Conservation (phyloP, 208 protist species). For the Trypanosoma cruzi region DNA sequence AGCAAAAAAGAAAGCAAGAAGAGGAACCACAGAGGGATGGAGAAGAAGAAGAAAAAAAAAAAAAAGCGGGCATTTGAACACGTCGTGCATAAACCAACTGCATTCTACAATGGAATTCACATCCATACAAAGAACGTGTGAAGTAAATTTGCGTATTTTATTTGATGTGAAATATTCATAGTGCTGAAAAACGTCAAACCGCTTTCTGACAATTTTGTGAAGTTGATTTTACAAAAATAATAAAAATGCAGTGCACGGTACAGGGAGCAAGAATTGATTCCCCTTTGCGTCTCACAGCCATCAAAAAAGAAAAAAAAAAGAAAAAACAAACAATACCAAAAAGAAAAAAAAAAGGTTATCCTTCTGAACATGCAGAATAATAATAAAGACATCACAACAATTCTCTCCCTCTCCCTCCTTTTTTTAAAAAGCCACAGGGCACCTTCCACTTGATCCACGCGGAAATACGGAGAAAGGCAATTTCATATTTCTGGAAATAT, state of each 20-base stretch:
- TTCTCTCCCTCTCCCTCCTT: not conserved
- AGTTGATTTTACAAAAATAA: not conserved
- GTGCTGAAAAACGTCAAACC: not conserved
- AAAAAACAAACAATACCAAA: slow-evolving; percentile 12
- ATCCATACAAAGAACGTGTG: not conserved
- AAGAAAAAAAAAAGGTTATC: not conserved
- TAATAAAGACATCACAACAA: not conserved
- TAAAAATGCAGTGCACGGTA: not conserved
- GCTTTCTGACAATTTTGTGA: not conserved
- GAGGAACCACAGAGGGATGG: not conserved
- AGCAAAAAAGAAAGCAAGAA: not conserved
- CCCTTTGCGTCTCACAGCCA: no score
- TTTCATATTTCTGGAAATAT: not conserved
- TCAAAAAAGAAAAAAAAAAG: slow-evolving; percentile 10
- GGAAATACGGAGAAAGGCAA: not conserved
- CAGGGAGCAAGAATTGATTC: not conserved
- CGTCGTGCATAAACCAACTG: not conserved
- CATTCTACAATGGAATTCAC: not conserved
- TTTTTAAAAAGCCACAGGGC: not conserved
- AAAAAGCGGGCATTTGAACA: not conserved
- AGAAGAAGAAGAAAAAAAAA: not conserved
- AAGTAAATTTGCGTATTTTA: not conserved
- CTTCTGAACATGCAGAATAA: not conserved
- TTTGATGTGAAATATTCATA: not conserved
- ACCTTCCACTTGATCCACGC: not conserved